These are phyloP conservation scores for Fragaria nilgerrensis DNA, from an alignment of 306 rosid genomes.

Conservation along the genomic window DNA sequence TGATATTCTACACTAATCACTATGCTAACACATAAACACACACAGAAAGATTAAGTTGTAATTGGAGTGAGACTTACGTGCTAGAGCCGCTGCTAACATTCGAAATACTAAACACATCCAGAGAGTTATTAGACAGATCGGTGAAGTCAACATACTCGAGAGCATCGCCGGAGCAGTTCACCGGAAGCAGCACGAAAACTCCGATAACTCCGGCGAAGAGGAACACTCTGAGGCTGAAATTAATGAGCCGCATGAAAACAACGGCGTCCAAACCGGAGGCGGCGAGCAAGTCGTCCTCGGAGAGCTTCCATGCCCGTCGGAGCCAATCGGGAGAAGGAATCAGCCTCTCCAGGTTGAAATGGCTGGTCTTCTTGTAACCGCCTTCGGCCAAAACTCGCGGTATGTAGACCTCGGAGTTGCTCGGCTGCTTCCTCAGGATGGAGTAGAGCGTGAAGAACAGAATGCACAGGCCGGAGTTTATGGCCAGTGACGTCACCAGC, in stretches of 20 bases:
- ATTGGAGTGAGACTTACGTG: conserved; percentile 29
- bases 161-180: conserved; percentile 75
- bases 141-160: conserved; percentile 41
- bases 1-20: background rate
- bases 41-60: background rate
- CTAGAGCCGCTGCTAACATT: conserved; percentile 50
- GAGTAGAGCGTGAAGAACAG: conserved; percentile 76
- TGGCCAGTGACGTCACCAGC: conserved; percentile 78
- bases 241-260: conserved; percentile 71
- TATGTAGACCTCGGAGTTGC: conserved; percentile 61
- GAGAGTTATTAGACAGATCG: conserved; percentile 48
- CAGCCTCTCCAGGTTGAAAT: conserved; percentile 70
- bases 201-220: conserved; percentile 82
- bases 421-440: conserved; percentile 71
- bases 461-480: conserved; percentile 73
- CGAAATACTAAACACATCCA: conserved; percentile 62
- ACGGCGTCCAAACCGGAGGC: conserved; percentile 77
- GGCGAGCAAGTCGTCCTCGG: conserved; percentile 75
- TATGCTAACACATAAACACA: background rate
- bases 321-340: conserved; percentile 85
- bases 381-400: conserved; percentile 76
- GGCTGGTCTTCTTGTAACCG: conserved; percentile 39
- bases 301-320: conserved; percentile 64
- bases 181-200: conserved; percentile 76
- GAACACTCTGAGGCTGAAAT: conserved; percentile 71